These are phyloP conservation scores for Lactarius tabidus DNA, from an alignment of 768 basidiomycete species.

Conservation along the genomic window DNA sequence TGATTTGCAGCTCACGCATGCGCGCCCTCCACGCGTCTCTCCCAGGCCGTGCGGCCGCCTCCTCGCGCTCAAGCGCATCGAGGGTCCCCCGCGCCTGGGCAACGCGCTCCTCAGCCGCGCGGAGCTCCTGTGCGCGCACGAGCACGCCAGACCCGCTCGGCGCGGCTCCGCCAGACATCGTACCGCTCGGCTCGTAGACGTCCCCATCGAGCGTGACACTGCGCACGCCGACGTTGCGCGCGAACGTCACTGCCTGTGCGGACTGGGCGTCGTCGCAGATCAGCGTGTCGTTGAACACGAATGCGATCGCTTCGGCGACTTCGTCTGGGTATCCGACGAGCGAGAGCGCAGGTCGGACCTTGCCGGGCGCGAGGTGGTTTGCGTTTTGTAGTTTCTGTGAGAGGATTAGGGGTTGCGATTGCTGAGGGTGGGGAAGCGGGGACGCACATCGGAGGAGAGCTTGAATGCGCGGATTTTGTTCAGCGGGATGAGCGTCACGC, in stretches of 20 bases:
- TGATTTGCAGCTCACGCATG: conserved; percentile 76
- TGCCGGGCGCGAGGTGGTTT: conserved; percentile 65
- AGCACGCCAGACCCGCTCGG: conserved; percentile 72
- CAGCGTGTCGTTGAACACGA: conserved; percentile 89
- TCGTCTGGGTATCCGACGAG: conserved; percentile 80
- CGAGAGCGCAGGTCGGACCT: conserved; percentile 83
- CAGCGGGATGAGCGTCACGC: conserved; percentile 90
- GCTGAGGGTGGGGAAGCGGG: not conserved
- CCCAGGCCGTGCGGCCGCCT: conserved; percentile 46
- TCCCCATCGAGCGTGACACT: conserved; percentile 95
- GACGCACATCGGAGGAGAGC: conserved; percentile 46
- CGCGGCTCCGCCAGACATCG: conserved; percentile 86
- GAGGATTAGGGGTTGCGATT: not conserved
- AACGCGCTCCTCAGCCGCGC: conserved; percentile 61
- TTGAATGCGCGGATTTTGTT: conserved; percentile 78
- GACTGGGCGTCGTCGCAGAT: conserved; percentile 86
- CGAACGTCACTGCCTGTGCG: conserved; percentile 86
- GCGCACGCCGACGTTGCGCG: conserved; percentile 58
- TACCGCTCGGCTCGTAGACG: conserved; percentile 94
- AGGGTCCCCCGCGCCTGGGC: conserved; percentile 46
- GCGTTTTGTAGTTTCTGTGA: conserved; percentile 74
- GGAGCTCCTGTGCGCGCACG: conserved; percentile 78
- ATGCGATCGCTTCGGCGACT: conserved; percentile 84
- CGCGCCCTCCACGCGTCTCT: conserved; percentile 60
- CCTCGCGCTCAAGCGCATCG: conserved; percentile 50